These are phyloP conservation scores for Boletus vermiculosoides DNA, from an alignment of 768 basidiomycete genomes.

Conservation along the genomic window DNA sequence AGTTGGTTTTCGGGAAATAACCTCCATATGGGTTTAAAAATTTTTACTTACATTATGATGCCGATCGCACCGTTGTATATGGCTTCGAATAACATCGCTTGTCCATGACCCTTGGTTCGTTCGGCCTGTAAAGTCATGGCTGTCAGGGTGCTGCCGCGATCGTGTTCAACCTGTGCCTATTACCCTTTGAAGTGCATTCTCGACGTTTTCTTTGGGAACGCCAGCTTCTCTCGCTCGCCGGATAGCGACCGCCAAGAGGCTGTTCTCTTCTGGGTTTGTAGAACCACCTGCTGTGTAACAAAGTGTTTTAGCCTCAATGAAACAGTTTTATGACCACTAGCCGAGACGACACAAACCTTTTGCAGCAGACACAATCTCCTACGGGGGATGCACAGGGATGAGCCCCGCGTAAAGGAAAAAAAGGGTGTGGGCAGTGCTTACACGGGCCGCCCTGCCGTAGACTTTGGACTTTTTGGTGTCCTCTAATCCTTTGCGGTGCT, in stretches of 20 bases:
- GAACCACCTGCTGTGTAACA: slow-evolving; percentile 51
- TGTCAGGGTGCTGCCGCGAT: neutral
- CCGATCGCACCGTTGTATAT: slow-evolving; percentile 59
- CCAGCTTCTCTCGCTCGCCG: slow-evolving; percentile 55
- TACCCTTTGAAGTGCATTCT: slow-evolving; percentile 59
- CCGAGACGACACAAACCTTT: slow-evolving; percentile 42
- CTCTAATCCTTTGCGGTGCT: slow-evolving; percentile 63
- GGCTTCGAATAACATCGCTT: slow-evolving; percentile 56
- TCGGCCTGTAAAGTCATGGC: slow-evolving; percentile 37
- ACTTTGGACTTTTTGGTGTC: slow-evolving; percentile 58
- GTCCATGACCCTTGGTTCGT: slow-evolving; percentile 50
- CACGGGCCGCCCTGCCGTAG: slow-evolving; percentile 55
- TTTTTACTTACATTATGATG: slow-evolving; percentile 54
- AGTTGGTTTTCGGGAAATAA: slow-evolving; percentile 17
- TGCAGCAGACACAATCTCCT: slow-evolving; percentile 66
- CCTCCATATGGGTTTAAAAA: too few relatives aligned
- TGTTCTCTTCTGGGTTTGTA: slow-evolving; percentile 52
- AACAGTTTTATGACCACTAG: neutral
- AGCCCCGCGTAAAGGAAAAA: neutral
- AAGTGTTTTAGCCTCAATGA: neutral
- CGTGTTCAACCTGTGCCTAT: neutral
- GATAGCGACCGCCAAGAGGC: slow-evolving; percentile 51
- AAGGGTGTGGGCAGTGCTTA: slow-evolving; percentile 32
- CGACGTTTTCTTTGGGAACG: slow-evolving; percentile 69
- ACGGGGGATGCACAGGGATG: neutral